Evolutionary conservation across 495 filamentous ascomycete species (phyloP), one percentile per base, ranked within the genome.

Genomic region (Aspergillus olivimuriae): DNA sequence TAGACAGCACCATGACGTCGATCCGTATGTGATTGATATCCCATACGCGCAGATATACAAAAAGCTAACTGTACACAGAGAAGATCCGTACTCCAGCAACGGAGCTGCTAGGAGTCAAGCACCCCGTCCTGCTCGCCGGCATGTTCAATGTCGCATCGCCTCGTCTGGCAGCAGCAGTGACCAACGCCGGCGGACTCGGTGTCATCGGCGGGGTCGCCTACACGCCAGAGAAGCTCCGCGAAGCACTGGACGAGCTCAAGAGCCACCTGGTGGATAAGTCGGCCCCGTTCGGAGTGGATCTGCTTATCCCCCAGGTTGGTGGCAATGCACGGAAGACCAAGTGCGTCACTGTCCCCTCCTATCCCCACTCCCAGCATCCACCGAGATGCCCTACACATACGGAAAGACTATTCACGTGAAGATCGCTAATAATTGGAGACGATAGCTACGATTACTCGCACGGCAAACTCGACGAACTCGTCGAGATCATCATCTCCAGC

Each of bases 101-200:
- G 55, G 84, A 88, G 68, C 80, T 91, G 47, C 80, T 94, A 67
- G 80, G 79, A 69, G 91, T 94, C 69, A 85, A 89, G 44, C 87
- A 94, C 64, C 88, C 87, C 9, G 70, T 94, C 54, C 68, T 92
- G 46, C 77, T 94, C 21, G 88, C 88, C 33, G 88, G 88, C 52
- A 94, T 94, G 88, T 91, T 91, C 71, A 86, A 90, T 24, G 88
- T 88, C 19, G 87, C 88, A 24, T 89, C 89, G 34, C 87, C 88
- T 18, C 87, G 85, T 70, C 82, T 94, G 48, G 88, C 88, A 18
- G 88, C 88, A 4, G 88, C 88, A 4, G 88, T 94, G 6, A 28
- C 6, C 24, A 28, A 28, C 24, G 24, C 24, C 24, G 24, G 24
- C 24, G 24, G 24, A 40, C 87, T 87, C 34, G 87, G 87, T 60